Base-by-base conservation (phyloP, 495 filamentous ascomycete genomes). In the Xanthoparmelia taractica region DNA sequence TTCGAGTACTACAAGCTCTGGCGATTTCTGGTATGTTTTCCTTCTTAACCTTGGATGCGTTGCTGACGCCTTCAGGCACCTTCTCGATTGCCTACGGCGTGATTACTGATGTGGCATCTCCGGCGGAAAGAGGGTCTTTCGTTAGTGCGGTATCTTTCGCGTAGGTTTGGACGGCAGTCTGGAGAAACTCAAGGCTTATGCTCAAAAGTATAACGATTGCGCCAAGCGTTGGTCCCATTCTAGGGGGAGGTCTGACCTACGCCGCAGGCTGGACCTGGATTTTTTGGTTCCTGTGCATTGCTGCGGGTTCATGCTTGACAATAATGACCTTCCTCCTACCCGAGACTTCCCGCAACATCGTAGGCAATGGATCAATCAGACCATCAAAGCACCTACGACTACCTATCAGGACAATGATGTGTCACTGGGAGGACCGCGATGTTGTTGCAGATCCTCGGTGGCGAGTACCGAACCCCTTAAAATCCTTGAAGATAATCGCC, bases 241-340 rank as follows among this genome's bases (percentile, higher is more conserved):
- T 80, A 48, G 78, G 79, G 6, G 78, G 77, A 7, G 25, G 74
- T 13, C 47, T 81, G 34, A 64, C 69, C 4, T 68, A 73, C 45
- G 72, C 68, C 50, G 66, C 73, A 11, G 88, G 86, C 0, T 92
- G 89, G 89, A 71, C 80, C 31, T 78, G 81, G 27, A 86, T 89
- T 43, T 94, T 92, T 70, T 91, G 87, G 87, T 87, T 91, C 66
- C 77, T 89, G 11, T 76, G 79, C 41, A 85, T 89, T 48, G 65
- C 82, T 33, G 74, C 79, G 11, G 78, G 71, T 0, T 70, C 73
- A 1, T 74, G 73, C 50, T 70, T 76, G 41, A 11, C 74, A 11
- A 63, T 68, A 1, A 61, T 79, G 12, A n/a, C 68, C 0, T 57
- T 76, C 0, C 70, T 73, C 61, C 72, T 80, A 33, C 78, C 78